These are phyloP conservation scores for Yamadazyma laniorum DNA, from an alignment of 805 yeast species.

Conservation along the genomic window DNA sequence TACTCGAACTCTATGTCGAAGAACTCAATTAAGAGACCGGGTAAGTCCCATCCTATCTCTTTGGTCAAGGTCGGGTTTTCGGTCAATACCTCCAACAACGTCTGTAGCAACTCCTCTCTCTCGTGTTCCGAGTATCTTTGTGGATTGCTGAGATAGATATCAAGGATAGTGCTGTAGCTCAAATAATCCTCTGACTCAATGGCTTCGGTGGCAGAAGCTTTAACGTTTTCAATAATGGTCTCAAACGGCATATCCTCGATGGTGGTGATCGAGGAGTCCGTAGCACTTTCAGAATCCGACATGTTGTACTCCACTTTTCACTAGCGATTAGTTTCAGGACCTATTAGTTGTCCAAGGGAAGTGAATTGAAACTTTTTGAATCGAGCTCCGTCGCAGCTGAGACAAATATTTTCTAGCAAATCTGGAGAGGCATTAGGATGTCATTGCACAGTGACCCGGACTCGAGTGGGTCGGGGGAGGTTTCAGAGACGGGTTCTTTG, in stretches of 20 bases:
- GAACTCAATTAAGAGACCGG: conserved; percentile 59
- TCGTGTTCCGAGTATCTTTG: conserved; percentile 47
- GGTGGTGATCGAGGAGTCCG: conserved; percentile 18
- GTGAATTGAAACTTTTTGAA: too few species aligned
- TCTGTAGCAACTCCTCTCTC: conserved; percentile 46
- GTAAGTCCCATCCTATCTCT: conserved; percentile 92
- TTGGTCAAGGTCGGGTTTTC: conserved; percentile 49
- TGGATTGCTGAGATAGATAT: conserved; percentile 54
- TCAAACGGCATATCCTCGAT: conserved; percentile 25
- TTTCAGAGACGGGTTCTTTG: neutral
- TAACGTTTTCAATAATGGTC: conserved; percentile 25
- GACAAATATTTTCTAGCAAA: too few species aligned
- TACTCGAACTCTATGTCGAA: conserved; percentile 36
- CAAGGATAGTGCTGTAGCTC: conserved; percentile 71
- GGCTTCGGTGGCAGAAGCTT: conserved; percentile 34
- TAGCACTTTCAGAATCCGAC: conserved; percentile 20
- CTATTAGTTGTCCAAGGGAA: too few species aligned
- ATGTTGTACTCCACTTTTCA: too few species aligned
- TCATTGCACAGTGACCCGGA: conserved; percentile 7
- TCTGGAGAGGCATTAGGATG: too few species aligned
- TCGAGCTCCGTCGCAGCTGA: too few species aligned
- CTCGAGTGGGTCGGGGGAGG: neutral
- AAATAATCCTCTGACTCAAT: conserved; percentile 57
- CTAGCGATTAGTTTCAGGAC: too few species aligned
- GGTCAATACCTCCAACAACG: conserved; percentile 43